Percentiles rank a stretch among this genome's conserved stretches.
Conservation (phyloP, 2,329 filamentous ascomycete genomes). For the Aspergillus uvarum region DNA sequence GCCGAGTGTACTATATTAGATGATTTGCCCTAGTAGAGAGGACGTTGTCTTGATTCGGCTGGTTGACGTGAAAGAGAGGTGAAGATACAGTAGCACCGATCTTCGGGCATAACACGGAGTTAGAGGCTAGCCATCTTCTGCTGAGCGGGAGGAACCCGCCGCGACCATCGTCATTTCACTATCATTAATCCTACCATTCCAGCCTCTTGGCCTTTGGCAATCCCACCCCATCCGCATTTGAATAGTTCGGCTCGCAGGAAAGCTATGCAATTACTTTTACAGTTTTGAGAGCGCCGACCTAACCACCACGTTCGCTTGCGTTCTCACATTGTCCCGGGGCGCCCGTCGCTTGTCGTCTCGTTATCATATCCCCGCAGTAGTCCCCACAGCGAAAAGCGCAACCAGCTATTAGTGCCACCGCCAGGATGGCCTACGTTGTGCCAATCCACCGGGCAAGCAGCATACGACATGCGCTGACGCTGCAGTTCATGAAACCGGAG, state of each 20-base stretch:
- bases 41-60: too few species aligned
- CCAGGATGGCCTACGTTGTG: conserved; percentile 83
- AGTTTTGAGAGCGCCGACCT: background rate
- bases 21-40: too few species aligned
- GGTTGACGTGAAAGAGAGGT: background rate
- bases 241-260: background rate
- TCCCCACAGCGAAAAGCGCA: background rate
- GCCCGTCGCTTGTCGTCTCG: background rate
- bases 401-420: background rate
- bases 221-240: background rate
- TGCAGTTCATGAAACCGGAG: conserved; percentile 70
- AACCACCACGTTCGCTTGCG: background rate
- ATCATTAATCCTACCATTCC: conserved; percentile 4
- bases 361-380: conserved; percentile 12
- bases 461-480: conserved; percentile 81
- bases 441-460: conserved; percentile 92
- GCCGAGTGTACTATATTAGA: too few species aligned
- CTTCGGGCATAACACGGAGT: conserved; percentile 16
- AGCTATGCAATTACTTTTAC: background rate
- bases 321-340: background rate
- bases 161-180: conserved; percentile 15
- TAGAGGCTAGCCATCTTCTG: conserved; percentile 2
- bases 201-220: background rate
- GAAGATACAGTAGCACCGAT: background rate
- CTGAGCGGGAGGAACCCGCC: background rate